Evolutionary conservation across 2,329 filamentous ascomycete genomes (phyloP).

Genomic region (Dryadomyces quercivorus): DNA sequence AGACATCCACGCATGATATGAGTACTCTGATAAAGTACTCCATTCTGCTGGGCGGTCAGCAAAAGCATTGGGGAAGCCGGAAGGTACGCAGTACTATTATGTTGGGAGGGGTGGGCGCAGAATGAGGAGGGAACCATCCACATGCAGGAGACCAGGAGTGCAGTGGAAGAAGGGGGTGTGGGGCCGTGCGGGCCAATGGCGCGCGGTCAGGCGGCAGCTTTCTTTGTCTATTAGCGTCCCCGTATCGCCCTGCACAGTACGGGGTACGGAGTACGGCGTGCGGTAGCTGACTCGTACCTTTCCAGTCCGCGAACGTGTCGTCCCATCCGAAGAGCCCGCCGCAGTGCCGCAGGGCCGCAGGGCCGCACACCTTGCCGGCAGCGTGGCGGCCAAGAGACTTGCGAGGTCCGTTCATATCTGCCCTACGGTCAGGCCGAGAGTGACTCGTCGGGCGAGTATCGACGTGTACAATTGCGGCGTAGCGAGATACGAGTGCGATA

Average conservation of each 20-base stretch:
- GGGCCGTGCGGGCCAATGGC: conserved; percentile 5
- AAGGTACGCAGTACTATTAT: no score
- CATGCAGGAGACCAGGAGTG: conserved; percentile 10
- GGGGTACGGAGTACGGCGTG: neutral
- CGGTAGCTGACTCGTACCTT: neutral
- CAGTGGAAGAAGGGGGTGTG: conserved; percentile 4
- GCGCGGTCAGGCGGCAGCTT: neutral
- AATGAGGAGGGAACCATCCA: neutral
- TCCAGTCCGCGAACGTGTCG: neutral
- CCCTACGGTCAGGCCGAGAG: neutral
- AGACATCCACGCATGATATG: neutral
- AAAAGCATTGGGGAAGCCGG: no score
- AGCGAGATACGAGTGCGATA: no score
- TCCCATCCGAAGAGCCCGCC: neutral
- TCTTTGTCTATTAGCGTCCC: neutral
- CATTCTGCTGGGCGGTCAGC: neutral
- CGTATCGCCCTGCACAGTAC: neutral
- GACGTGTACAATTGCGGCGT: no score
- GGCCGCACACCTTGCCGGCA: neutral
- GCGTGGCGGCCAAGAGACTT: no score
- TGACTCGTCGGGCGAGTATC: neutral
- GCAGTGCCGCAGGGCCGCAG: neutral
- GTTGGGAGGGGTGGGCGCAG: neutral
- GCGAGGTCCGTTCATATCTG: neutral
- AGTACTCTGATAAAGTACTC: no score